Evolutionary conservation across 345 rosid genomes (phyloP).

Genomic region (Aquilaria yunnanensis): DNA sequence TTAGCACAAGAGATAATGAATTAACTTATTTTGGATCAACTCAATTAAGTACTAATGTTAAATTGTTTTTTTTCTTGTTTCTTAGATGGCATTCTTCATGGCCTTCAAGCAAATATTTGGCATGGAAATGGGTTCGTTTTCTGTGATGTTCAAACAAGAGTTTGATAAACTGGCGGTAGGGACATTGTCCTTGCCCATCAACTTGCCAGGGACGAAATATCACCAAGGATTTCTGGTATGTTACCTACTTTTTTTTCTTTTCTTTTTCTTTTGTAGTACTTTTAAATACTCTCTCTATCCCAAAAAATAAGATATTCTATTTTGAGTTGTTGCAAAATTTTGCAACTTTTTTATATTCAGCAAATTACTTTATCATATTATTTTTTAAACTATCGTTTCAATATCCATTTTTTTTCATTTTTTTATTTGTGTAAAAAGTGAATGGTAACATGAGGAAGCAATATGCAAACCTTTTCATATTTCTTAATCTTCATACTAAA

Average conservation of each 20-base stretch:
- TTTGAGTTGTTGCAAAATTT: too few species aligned
- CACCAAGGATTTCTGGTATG: constrained; percentile 60
- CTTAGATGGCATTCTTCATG: constrained; percentile 65
- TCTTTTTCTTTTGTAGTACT: neutral
- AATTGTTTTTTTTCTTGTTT: neutral
- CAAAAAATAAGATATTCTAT: too few species aligned
- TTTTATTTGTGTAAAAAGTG: too few species aligned
- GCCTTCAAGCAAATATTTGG: constrained; percentile 52
- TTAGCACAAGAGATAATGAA: neutral
- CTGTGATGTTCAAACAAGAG: constrained; percentile 41
- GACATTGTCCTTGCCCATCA: constrained; percentile 68
- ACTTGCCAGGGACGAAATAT: constrained; percentile 76
- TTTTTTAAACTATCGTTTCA: neutral
- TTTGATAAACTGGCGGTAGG: constrained; percentile 73
- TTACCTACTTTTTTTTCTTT: neutral
- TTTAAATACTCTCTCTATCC: too few species aligned
- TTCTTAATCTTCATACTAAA: too few species aligned
- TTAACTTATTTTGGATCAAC: too few species aligned
- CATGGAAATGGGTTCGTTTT: constrained; percentile 28
- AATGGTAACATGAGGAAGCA: too few species aligned
- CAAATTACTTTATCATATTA: neutral
- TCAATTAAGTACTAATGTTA: too few species aligned
- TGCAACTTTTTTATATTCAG: too few species aligned
- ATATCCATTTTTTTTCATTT: neutral
- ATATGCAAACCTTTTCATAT: too few species aligned